Conservation (phyloP, 768 basidiomycete species). For the Dentipellis fragilis region DNA sequence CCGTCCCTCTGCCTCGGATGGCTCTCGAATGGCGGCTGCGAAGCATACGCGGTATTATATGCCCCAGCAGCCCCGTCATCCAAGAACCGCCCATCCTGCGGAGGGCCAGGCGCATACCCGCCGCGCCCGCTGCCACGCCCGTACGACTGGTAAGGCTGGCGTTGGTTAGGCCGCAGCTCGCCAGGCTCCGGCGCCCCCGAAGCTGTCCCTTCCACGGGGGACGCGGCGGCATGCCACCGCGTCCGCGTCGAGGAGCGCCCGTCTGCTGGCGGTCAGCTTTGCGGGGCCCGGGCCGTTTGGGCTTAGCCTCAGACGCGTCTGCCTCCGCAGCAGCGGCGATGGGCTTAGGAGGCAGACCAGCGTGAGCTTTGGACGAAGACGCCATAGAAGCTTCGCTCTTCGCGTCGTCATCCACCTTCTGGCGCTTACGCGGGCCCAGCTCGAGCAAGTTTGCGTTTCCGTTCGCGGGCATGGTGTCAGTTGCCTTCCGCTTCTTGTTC, state of each 20-base stretch:
- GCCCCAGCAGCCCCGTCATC: background rate
- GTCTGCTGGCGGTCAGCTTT: background rate
- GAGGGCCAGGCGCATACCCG: background rate
- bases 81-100: background rate
- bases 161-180: no score
- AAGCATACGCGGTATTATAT: background rate
- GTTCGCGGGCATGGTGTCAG: background rate
- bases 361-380: background rate
- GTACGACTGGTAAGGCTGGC: background rate
- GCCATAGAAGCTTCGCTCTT: background rate
- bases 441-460: background rate
- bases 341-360: background rate
- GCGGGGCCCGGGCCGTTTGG: background rate
- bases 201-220: background rate
- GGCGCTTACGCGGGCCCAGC: background rate
- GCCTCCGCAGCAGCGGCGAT: background rate
- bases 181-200: background rate
- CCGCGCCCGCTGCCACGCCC: background rate
- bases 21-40: background rate
- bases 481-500: slow-evolving; percentile 1
- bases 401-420: background rate
- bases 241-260: background rate
- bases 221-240: background rate
- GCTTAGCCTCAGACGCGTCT: background rate
- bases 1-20: background rate